A percentile compares a stretch with the other conserved stretches of the same genome.
phyloP scores from a whole-genome alignment of 78 protist genomes.

The Dictyostelium intermedium region DNA sequence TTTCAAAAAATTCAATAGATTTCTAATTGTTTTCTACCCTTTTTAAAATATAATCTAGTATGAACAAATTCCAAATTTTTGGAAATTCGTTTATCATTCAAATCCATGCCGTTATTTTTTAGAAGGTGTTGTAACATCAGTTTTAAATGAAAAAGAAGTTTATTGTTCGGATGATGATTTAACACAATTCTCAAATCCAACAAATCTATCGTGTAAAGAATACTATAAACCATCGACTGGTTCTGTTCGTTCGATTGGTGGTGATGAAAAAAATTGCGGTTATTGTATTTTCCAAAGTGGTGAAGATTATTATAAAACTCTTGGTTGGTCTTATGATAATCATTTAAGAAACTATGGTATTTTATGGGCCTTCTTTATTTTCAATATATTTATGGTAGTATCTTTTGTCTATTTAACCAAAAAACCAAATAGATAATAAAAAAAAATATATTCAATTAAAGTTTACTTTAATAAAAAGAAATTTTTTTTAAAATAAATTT shows the following conservation, averaged over 20 bases:
- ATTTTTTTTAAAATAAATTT: too few species aligned
- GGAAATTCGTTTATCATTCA: conserved; percentile 43
- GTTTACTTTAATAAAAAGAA: background rate
- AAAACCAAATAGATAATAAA: conserved; percentile 60
- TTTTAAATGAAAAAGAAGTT: background rate
- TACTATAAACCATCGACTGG: background rate
- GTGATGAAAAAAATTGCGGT: conserved; percentile 7
- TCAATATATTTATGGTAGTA: background rate
- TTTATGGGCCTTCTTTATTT: conserved; percentile 17
- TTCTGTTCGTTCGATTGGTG: background rate
- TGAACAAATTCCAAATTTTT: conserved; percentile 19
- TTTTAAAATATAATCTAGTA: background rate
- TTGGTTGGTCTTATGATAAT: background rate
- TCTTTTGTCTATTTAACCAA: conserved; percentile 34
- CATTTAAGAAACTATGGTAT: conserved; percentile 42
- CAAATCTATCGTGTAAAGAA: background rate
- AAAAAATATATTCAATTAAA: background rate
- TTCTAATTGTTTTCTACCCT: too few species aligned
- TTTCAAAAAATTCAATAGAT: too few species aligned
- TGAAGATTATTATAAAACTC: conserved; percentile 6
- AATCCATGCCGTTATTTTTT: conserved; percentile 47
- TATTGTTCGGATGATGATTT: conserved; percentile 24
- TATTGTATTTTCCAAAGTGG: conserved; percentile 50
- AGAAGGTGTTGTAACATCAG: conserved; percentile 64
- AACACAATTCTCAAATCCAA: conserved; percentile 14